Base-by-base conservation (phyloP, 306 rosid species). In the Elaeagnus macrophylla region DNA sequence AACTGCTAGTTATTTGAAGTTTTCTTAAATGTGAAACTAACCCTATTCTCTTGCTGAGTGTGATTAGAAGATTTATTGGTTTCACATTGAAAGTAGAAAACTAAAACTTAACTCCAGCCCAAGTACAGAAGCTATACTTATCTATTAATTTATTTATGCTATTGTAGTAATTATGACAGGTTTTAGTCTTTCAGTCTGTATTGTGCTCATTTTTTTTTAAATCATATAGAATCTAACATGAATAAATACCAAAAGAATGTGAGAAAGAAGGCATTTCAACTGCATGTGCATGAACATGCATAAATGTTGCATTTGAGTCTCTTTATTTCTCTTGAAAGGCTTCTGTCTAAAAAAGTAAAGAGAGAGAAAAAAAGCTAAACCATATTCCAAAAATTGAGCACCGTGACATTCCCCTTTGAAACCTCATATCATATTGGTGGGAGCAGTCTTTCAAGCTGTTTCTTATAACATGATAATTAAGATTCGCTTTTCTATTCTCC, bases 401-500 rank as follows among this genome's bases (percentile, higher is more conserved):
- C n/a, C n/a, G n/a, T 5, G 4, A 15, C 8, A 17, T 9, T 13
- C 18, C 13, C 43, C 12, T 43, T 53, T 16, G 8, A 39, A 19
- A 16, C 44, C 44, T 12, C 51, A 63, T 16, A 15, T 40, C 37
- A 39, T 38, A 6, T 6, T 5, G 25, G 61, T 53, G 52, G 68
- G 53, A 53, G 37, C 42, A 37, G 51, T 32, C 52, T 32, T 48
- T 32, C 37, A 17, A 54, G 20, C n/a, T 11, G 36, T 8, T 13
- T 12, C 47, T 18, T 39, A 13, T 37, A 15, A 47, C 16, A 15
- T 51, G 15, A 51, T 39, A 3, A n/a, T 6, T 4, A 8, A 3
- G 2, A 5, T 9, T 44, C 44, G 25, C 17, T 13, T 7, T 35
- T 37, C 17, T 16, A 10, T 16, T 20, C 32, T 17, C 60, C 12